Conservation (phyloP, 1,139 yeast species). For the Suzukiozyma palmioleophila region DNA sequence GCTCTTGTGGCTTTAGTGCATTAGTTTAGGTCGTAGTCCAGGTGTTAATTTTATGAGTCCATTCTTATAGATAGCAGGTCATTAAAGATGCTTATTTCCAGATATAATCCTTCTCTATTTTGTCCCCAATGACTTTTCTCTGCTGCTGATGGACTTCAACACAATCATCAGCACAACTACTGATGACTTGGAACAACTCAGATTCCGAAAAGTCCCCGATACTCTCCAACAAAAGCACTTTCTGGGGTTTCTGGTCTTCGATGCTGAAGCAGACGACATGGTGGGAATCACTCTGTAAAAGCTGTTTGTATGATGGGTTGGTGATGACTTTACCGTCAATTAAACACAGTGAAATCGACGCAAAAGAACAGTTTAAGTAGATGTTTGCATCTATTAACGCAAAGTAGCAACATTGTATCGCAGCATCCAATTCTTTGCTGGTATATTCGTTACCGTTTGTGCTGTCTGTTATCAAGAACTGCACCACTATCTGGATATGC, state of each 20-base stretch:
- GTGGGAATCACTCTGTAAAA: slow-evolving; percentile 47
- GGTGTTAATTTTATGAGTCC: too few relatives aligned
- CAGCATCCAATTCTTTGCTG: slow-evolving; percentile 60
- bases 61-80: too few relatives aligned
- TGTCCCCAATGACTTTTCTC: slow-evolving; percentile 44
- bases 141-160: slow-evolving; percentile 38
- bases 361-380: slow-evolving; percentile 59
- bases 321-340: slow-evolving; percentile 25
- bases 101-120: slow-evolving; percentile 49
- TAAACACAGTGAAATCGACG: slow-evolving; percentile 48
- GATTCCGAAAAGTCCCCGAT: slow-evolving; percentile 62
- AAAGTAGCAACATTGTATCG: slow-evolving; percentile 65
- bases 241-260: slow-evolving; percentile 44
- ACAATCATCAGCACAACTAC: slow-evolving; percentile 44
- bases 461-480: slow-evolving; percentile 58
- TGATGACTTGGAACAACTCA: slow-evolving; percentile 47
- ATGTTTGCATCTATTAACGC: slow-evolving; percentile 81
- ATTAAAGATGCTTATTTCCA: slow-evolving; percentile 38
- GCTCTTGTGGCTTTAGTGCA: too few relatives aligned
- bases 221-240: slow-evolving; percentile 65
- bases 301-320: slow-evolving; percentile 40
- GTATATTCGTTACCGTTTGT: slow-evolving; percentile 28
- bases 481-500: slow-evolving; percentile 82
- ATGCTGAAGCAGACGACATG: slow-evolving; percentile 68
- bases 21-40: too few relatives aligned